Conservation (phyloP, 176 grass and related monocot genomes). For the Phyllostachys edulis region DNA sequence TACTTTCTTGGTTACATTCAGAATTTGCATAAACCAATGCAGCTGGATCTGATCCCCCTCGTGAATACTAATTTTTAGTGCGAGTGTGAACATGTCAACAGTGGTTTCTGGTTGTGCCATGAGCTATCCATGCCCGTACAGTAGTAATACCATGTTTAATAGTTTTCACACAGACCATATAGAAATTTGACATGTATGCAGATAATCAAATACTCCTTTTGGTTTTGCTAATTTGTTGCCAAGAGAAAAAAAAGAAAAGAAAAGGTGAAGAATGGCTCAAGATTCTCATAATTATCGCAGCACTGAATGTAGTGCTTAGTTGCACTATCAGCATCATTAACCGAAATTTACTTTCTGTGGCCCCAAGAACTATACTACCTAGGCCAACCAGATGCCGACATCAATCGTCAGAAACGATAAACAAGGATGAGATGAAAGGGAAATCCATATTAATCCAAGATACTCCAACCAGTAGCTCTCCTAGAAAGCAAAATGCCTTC, state of each 20-base stretch:
- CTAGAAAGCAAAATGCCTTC: not conserved
- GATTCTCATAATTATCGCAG: not conserved
- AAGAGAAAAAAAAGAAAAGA: not conserved
- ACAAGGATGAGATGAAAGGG: not conserved
- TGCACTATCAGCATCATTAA: slow-evolving; percentile 1
- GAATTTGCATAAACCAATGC: not conserved
- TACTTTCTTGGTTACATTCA: not conserved
- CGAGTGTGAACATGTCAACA: not conserved
- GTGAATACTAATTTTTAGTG: not conserved
- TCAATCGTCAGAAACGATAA: not conserved
- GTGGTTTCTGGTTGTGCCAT: not conserved
- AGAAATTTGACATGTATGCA: not conserved
- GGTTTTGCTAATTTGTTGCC: not conserved
- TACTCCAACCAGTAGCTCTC: not conserved
- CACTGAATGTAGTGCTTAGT: not conserved
- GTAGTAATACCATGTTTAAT: not conserved
- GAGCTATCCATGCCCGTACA: not conserved
- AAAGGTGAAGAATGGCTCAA: not conserved
- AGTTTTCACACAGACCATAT: not conserved
- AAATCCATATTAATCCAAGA: too few relatives aligned
- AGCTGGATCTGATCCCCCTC: not conserved
- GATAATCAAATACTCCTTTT: not conserved
- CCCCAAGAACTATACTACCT: too few relatives aligned
- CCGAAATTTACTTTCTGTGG: not conserved
- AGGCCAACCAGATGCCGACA: slow-evolving; percentile 19